Conservation (phyloP, 2,329 filamentous ascomycete species). For the Fusarium tjaetaba region DNA sequence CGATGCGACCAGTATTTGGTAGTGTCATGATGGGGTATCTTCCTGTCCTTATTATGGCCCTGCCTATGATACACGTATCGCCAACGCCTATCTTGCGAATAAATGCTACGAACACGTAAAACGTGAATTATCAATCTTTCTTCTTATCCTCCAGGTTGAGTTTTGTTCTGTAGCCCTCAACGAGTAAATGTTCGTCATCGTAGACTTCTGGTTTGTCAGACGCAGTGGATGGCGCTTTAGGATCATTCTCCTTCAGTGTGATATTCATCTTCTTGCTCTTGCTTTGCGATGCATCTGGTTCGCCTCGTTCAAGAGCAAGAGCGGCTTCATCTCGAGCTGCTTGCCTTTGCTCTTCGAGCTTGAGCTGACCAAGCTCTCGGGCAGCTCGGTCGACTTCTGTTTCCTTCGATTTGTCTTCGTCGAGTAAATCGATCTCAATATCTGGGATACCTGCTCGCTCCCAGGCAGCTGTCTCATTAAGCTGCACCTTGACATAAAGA, state of each 20-base stretch:
- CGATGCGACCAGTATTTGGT: neutral
- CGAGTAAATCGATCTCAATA: constrained; percentile 69
- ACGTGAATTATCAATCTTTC: neutral
- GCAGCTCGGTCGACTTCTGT: constrained; percentile 54
- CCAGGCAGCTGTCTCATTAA: constrained; percentile 87
- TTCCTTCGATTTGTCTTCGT: constrained; percentile 68
- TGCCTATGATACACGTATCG: constrained; percentile 14
- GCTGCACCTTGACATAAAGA: constrained; percentile 87
- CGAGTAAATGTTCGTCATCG: constrained; percentile 55
- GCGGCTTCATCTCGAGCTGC: constrained; percentile 53
- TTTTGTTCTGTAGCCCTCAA: constrained; percentile 63
- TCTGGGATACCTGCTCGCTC: constrained; percentile 71
- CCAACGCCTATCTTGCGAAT: constrained; percentile 28
- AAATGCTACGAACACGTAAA: neutral
- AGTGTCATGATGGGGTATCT: constrained; percentile 28
- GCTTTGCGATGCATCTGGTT: constrained; percentile 30
- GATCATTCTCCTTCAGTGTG: constrained; percentile 62
- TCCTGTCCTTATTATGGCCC: constrained; percentile 12
- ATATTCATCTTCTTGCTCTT: constrained; percentile 57
- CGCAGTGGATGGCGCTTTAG: constrained; percentile 32
- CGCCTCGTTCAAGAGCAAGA: constrained; percentile 62
- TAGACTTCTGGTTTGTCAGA: constrained; percentile 42
- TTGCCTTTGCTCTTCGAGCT: constrained; percentile 56
- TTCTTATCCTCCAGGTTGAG: constrained; percentile 30
- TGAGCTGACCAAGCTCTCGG: constrained; percentile 53